A percentile compares a stretch with the other conserved stretches of the same genome.
phyloP scores from a whole-genome alignment of 1,139 yeast genomes.

The Nakaseomyces uthaithaninus region DNA sequence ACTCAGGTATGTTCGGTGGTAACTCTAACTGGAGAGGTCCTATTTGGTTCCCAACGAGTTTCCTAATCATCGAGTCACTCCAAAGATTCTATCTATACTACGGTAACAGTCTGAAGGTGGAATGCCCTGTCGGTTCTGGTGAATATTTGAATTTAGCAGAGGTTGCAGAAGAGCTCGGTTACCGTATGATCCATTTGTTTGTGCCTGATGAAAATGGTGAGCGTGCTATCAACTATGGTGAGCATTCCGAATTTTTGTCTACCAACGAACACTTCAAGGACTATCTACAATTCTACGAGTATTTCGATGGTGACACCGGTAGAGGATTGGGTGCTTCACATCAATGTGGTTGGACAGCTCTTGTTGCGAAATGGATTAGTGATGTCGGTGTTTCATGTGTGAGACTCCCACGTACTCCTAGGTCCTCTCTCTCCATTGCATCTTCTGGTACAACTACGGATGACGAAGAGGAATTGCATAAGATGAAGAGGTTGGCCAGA shows the following conservation, averaged over 20 bases:
- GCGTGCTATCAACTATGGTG: conserved; percentile 73
- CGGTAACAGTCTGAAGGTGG: conserved; percentile 79
- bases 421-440: conserved; percentile 23
- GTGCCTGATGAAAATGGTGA: conserved; percentile 60
- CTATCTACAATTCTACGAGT: conserved; percentile 75
- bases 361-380: conserved; percentile 88
- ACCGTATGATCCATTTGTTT: conserved; percentile 74
- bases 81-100: conserved; percentile 86
- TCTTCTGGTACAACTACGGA: conserved; percentile 12
- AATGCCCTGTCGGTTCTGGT: conserved; percentile 88
- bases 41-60: conserved; percentile 96
- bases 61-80: conserved; percentile 77
- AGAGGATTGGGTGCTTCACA: conserved; percentile 93
- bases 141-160: conserved; percentile 74
- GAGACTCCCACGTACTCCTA: conserved; percentile 42
- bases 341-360: conserved; percentile 96
- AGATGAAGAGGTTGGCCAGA: conserved; percentile 39
- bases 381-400: conserved; percentile 74
- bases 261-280: conserved; percentile 71
- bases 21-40: conserved; percentile 98
- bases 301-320: conserved; percentile 93
- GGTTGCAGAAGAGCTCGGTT: conserved; percentile 88
- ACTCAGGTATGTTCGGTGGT: conserved; percentile 94
- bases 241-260: conserved; percentile 47
- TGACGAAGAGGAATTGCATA: conserved; percentile 12